These are phyloP conservation scores for Sarcomyxa edulis DNA, from an alignment of 768 basidiomycete species.

Conservation along the genomic window DNA sequence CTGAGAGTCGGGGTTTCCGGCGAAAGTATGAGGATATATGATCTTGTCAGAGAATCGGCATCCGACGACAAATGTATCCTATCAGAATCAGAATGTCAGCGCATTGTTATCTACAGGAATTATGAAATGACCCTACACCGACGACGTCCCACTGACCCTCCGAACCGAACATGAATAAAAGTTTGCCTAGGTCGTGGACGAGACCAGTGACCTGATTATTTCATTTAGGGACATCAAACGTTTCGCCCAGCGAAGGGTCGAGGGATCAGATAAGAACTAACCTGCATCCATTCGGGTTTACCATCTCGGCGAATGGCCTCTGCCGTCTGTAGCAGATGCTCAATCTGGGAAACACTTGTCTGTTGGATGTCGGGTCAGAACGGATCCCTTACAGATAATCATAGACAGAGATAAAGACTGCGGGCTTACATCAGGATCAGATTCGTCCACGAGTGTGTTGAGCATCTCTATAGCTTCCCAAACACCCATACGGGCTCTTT, in stretches of 20 bases:
- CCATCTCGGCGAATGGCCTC: constrained; percentile 84
- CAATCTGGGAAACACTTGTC: constrained; percentile 80
- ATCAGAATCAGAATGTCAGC: constrained; percentile 10
- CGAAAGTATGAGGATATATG: constrained; percentile 77
- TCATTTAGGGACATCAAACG: constrained; percentile 3
- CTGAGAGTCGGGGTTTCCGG: constrained; percentile 60
- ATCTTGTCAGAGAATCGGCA: constrained; percentile 83
- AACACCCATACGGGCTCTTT: constrained; percentile 72
- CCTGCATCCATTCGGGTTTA: constrained; percentile 91
- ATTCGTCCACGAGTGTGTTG: constrained; percentile 84
- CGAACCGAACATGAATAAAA: constrained; percentile 78
- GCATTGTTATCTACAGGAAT: constrained; percentile 2
- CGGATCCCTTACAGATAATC: constrained; percentile 2
- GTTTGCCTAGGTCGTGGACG: constrained; percentile 87
- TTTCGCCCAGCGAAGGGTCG: not conserved
- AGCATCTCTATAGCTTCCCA: constrained; percentile 89
- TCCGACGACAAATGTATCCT: constrained; percentile 66
- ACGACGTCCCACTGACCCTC: constrained; percentile 96
- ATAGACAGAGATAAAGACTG: not conserved
- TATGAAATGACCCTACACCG: constrained; percentile 45
- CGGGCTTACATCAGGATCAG: constrained; percentile 74
- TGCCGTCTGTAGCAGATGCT: constrained; percentile 89
- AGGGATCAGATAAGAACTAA: constrained; percentile 16
- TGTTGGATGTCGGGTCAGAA: constrained; percentile 24
- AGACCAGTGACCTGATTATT: constrained; percentile 63